phyloP scores from a whole-genome alignment of 495 filamentous ascomycete species.

The Articulospora tetracladia region DNA sequence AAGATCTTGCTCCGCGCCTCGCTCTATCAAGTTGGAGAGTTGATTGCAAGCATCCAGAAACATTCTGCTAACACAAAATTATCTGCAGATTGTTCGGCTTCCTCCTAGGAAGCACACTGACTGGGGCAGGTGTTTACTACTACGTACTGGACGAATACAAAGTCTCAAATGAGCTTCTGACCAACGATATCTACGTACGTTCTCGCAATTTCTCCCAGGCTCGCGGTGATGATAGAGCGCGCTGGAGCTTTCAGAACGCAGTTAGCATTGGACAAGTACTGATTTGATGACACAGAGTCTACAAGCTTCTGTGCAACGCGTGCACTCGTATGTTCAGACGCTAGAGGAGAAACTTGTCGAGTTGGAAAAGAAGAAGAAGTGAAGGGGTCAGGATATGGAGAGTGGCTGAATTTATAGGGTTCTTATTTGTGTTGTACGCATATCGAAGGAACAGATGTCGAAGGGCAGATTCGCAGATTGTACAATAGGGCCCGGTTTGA shows the following conservation, averaged over 20 bases:
- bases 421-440: not conserved
- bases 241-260: not conserved
- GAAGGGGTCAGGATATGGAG: not conserved
- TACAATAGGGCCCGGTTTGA: constrained; percentile 9
- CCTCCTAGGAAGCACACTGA: constrained; percentile 76
- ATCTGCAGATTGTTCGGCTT: constrained; percentile 80
- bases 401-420: not conserved
- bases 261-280: not conserved
- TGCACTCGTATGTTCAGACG: constrained; percentile 75
- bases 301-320: constrained; percentile 79
- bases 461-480: not conserved
- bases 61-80: not conserved
- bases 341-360: constrained; percentile 80
- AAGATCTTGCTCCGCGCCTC: too few relatives aligned
- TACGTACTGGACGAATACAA: constrained; percentile 92
- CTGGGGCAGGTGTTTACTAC: constrained; percentile 80
- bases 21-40: too few relatives aligned
- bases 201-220: constrained; percentile 17
- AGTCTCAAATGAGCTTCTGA: constrained; percentile 88
- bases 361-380: constrained; percentile 50
- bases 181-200: constrained; percentile 93
- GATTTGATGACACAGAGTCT: constrained; percentile 56
- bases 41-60: too few relatives aligned
- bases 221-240: constrained; percentile 2
- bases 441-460: not conserved